phyloP scores from a whole-genome alignment of 768 basidiomycete species.

The Hygrophoropsis aurantiaca region DNA sequence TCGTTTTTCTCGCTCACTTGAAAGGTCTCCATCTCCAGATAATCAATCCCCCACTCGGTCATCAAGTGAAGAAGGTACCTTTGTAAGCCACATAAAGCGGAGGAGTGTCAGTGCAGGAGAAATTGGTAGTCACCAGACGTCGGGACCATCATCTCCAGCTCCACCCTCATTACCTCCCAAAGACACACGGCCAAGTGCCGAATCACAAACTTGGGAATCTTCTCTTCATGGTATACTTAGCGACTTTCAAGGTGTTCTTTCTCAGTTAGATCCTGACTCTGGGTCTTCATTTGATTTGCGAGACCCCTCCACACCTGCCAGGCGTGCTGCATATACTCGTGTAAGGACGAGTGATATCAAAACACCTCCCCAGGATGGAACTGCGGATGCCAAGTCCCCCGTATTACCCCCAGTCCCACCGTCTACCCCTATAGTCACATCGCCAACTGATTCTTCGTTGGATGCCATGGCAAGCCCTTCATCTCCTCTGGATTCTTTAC shows the following conservation, averaged over 20 bases:
- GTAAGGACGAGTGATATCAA: conserved; percentile 34
- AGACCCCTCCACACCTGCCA: conserved; percentile 62
- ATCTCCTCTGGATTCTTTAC: conserved; percentile 51
- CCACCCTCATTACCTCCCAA: conserved; percentile 38
- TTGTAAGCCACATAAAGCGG: conserved; percentile 44
- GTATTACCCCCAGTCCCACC: conserved; percentile 13
- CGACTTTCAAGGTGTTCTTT: conserved; percentile 73
- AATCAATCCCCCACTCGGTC: conserved; percentile 26
- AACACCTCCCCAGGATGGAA: conserved; percentile 2
- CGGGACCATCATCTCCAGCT: conserved; percentile 34
- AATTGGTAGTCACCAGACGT: conserved; percentile 51
- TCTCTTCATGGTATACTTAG: conserved; percentile 63
- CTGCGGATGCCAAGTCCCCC: conserved; percentile 17
- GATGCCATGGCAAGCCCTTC: conserved; percentile 24
- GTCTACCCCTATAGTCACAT: conserved; percentile 21
- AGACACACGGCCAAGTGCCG: conserved; percentile 19
- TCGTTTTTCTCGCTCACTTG: conserved; percentile 38
- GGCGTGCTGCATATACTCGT: conserved; percentile 38
- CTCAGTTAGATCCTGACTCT: conserved; percentile 59
- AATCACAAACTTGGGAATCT: conserved; percentile 39
- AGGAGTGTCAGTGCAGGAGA: conserved; percentile 76
- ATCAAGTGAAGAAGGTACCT: conserved; percentile 23
- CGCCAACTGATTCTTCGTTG: conserved; percentile 21
- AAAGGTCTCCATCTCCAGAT: conserved; percentile 30
- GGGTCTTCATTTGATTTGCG: conserved; percentile 56